Evolutionary conservation across 176 grass and related monocot genomes (phyloP).

Genomic region (Coix lacrymajobi): DNA sequence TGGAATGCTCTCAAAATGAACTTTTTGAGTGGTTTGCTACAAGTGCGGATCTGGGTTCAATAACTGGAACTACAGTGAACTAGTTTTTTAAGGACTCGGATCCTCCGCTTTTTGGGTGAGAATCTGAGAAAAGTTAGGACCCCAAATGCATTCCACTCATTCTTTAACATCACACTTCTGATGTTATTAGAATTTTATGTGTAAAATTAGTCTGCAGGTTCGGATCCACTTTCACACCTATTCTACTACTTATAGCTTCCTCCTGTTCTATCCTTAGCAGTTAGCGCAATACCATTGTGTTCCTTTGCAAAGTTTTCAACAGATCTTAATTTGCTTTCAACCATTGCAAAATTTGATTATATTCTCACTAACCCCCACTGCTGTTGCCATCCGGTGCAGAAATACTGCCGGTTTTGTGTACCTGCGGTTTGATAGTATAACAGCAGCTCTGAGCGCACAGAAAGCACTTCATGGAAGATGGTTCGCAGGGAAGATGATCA

Average conservation of each 20-base stretch:
- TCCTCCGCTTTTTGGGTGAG: background rate
- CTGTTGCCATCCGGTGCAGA: constrained; percentile 31
- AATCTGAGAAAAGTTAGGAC: background rate
- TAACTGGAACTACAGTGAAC: background rate
- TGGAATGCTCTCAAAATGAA: background rate
- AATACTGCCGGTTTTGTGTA: constrained; percentile 81
- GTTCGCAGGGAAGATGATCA: constrained; percentile 99
- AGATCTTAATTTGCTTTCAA: background rate
- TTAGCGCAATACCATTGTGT: background rate
- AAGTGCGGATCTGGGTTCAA: background rate
- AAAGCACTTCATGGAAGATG: constrained; percentile 90
- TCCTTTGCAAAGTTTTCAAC: background rate
- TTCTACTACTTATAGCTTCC: background rate
- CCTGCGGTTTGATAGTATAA: constrained; percentile 68
- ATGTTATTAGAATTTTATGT: background rate
- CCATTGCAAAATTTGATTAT: background rate
- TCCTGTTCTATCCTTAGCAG: background rate
- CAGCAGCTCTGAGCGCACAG: constrained; percentile 68
- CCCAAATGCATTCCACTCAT: background rate
- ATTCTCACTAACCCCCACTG: background rate
- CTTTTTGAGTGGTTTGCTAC: background rate
- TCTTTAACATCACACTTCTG: background rate
- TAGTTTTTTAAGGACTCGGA: background rate
- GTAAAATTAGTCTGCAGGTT: background rate
- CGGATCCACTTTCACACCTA: background rate